Evolutionary conservation across 2,329 filamentous ascomycete species (phyloP), one percentile per base, ranked within the genome.

Genomic region (Alternaria burnsii): DNA sequence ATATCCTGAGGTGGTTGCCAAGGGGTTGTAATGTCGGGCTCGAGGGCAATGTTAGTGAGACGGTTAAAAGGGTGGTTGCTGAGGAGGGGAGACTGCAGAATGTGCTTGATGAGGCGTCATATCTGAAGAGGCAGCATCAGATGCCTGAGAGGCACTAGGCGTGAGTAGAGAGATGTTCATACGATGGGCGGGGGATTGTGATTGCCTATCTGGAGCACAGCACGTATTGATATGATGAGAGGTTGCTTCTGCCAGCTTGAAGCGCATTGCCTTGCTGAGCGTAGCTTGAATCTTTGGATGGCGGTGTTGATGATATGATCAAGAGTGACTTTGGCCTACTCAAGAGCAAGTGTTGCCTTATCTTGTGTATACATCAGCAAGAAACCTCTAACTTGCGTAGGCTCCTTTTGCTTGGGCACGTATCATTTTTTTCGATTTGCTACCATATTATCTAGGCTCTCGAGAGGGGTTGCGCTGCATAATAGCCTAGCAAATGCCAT

Each of bases 1-100:
- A 82, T 59, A 82, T 82, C 34, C 66, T 83, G 38, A 63, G 81
- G 14, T 83, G 81, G 81, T 63, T 83, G 59, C 81, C 81, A 2
- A 71, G 77, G 62, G 71, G 74, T n/a, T 81, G 79, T 52, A 73
- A 75, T 50, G 79, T 83, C 5, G 66, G 75, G 26, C 64, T 83
- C 7, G 73, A 79, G 58, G 81, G 80, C 2, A 76, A 75, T 42
- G 78, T 79, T 10, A 76, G 73, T 48, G 71, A 77, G 30, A 74
- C 77, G 62, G 79, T 82, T 14, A 73, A 74, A 62, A 70, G 65
- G 46, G 81, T 83, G 32, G 80, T 82, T 24, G 72, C 72, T 40
- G 80, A 81, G 68, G 80, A 82, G 67, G 75, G 76, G 11, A 76
- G 74, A 38, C 52, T 82, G 59, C 77, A 78, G 51, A 75, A 63